Percentiles rank a stretch among this genome's conserved stretches.
Evolutionary conservation across 1,284 basidiomycete species (phyloP).

Genomic region (Ceratobasidium sp.): DNA sequence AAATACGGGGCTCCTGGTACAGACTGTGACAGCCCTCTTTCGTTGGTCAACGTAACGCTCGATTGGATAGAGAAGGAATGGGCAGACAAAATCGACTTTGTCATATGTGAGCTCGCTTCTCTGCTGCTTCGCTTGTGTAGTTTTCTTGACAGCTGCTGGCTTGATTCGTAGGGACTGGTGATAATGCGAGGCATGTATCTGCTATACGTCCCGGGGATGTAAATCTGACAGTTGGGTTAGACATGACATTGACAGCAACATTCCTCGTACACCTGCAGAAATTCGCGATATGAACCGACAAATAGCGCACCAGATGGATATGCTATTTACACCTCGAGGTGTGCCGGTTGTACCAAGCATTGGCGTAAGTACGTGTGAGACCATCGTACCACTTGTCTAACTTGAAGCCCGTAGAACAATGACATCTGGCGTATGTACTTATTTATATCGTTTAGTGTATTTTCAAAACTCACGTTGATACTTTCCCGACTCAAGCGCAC

Average conservation of each 20-base stretch:
- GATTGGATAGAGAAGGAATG: slow-evolving; percentile 82
- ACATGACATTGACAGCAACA: slow-evolving; percentile 84
- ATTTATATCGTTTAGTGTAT: neutral
- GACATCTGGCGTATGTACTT: slow-evolving; percentile 80
- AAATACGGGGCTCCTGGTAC: slow-evolving; percentile 73
- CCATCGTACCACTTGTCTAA: neutral
- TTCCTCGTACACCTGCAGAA: slow-evolving; percentile 82
- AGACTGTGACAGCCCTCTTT: slow-evolving; percentile 85
- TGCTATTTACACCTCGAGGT: slow-evolving; percentile 69
- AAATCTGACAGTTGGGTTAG: slow-evolving; percentile 52
- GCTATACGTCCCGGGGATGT: neutral
- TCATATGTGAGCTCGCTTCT: slow-evolving; percentile 67
- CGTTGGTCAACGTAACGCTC: slow-evolving; percentile 80
- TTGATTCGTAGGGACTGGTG: slow-evolving; percentile 78
- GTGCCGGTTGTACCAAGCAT: slow-evolving; percentile 86
- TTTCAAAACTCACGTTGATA: slow-evolving; percentile 41
- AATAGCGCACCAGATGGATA: slow-evolving; percentile 73
- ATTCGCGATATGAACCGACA: slow-evolving; percentile 79
- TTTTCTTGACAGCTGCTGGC: neutral
- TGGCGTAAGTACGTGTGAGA: slow-evolving; percentile 54
- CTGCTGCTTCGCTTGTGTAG: neutral
- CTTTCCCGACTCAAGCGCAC: slow-evolving; percentile 59
- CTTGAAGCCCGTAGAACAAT: slow-evolving; percentile 69
- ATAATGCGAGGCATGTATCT: slow-evolving; percentile 76
- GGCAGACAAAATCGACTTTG: slow-evolving; percentile 87